Base-by-base conservation (phyloP, 1,284 basidiomycete genomes). In the Xerocomus cyaneibrunnescens region DNA sequence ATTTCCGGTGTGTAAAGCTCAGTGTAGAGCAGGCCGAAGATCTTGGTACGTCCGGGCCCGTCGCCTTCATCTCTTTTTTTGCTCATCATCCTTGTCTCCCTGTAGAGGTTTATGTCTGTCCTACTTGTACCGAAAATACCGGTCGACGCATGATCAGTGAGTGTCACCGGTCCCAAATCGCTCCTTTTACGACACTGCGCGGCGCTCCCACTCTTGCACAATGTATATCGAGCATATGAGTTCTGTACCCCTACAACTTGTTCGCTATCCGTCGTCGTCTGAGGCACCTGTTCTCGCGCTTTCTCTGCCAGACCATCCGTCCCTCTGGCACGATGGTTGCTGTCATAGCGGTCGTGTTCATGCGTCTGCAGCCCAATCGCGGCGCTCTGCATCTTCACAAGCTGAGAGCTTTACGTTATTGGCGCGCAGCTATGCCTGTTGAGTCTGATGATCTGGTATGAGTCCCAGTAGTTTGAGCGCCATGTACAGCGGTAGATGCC, bases 131-230 rank as follows among this genome's bases (percentile, higher is more conserved):
- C 54, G 70, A 77, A 60, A 77, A 74, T 57, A 87, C 86, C 54
- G 84, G 85, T 58, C 77, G 77, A 60, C 77, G 74, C 68, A 84
- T 81, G 71, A 79, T 85, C 72, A 84, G 89, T 92, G 87, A 91
- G 89, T 90, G 71, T 75, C 67, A 64, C 62, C 54, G 69, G 69
- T 67, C 61, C 64, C 57, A 56, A 56, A 60, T 62, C 58, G 69
- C 57, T 64, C 57, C 58, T 66, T 70, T 66, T 71, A 62, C 62
- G 62, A 62, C 68, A 64, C 65, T 67, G 69, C 65, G 65, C 68
- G 62, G 64, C 55, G 52, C 60, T 63, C 62, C 65, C 67, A 56
- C 61, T 59, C 57, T 60, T 64, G 66, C 66, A 65, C 62, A 61
- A 72, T 73, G 55, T 74, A 67, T 55, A 69, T 67, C 60, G 60